phyloP scores from a whole-genome alignment of 495 filamentous ascomycete species.

The Lichina pygmaea region DNA sequence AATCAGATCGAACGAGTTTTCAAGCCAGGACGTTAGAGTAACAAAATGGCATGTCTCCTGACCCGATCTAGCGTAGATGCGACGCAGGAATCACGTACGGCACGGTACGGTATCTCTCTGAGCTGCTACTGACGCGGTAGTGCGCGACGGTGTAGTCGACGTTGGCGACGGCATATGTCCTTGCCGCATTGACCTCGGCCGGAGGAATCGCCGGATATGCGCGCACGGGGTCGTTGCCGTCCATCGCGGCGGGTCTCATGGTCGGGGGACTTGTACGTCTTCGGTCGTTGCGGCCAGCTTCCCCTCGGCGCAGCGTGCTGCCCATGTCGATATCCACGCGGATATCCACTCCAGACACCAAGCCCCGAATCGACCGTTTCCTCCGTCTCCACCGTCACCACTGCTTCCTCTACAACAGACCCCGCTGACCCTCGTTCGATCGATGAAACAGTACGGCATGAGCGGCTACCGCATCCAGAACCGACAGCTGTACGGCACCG shows the following conservation, averaged over 20 bases:
- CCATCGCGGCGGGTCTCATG: constrained; percentile 51
- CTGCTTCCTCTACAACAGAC: too few relatives aligned
- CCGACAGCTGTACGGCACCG: constrained; percentile 40
- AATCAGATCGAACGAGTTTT: too few relatives aligned
- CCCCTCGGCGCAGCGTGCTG: neutral
- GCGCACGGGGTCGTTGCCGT: constrained; percentile 63
- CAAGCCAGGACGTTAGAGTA: too few relatives aligned
- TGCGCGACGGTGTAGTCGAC: constrained; percentile 7
- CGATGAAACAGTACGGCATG: constrained; percentile 25
- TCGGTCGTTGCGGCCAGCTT: constrained; percentile 1
- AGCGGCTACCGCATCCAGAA: constrained; percentile 43
- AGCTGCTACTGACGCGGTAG: too few relatives aligned
- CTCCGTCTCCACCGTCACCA: neutral
- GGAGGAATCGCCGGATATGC: constrained; percentile 70
- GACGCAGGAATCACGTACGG: too few relatives aligned
- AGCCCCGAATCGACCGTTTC: neutral
- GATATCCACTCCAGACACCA: neutral
- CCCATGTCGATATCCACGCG: neutral
- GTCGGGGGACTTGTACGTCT: constrained; percentile 33
- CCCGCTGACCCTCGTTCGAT: too few relatives aligned
- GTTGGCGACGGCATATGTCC: constrained; percentile 35
- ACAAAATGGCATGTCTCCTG: too few relatives aligned
- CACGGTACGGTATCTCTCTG: too few relatives aligned
- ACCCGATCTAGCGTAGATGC: too few relatives aligned
- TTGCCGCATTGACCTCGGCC: constrained; percentile 58